These are phyloP conservation scores for Phyllosticta capitalensis DNA, from an alignment of 2,329 filamentous ascomycete species.

Conservation along the genomic window DNA sequence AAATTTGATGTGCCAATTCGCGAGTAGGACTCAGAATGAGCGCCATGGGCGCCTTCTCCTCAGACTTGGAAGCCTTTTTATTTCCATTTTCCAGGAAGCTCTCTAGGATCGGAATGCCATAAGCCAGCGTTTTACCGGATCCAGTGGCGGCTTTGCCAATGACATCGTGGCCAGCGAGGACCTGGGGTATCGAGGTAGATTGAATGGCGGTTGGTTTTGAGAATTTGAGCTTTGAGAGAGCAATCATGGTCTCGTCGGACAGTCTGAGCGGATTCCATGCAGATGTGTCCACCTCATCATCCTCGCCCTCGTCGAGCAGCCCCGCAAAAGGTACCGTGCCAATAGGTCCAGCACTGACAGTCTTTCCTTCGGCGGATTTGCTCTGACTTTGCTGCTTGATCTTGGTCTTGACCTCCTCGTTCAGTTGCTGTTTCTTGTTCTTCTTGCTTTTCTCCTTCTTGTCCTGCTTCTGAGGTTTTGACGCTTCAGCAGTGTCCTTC, in stretches of 20 bases:
- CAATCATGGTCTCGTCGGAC: conserved; percentile 59
- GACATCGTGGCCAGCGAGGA: conserved; percentile 76
- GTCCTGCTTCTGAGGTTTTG: conserved; percentile 18
- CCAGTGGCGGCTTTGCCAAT: conserved; percentile 95
- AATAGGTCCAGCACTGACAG: conserved; percentile 27
- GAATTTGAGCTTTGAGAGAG: conserved; percentile 73
- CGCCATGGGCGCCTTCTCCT: conserved; percentile 45
- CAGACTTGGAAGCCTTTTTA: conserved; percentile 19
- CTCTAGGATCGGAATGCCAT: conserved; percentile 87
- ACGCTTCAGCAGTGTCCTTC: conserved; percentile 1
- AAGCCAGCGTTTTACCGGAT: conserved; percentile 92
- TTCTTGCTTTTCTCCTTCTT: conserved; percentile 16
- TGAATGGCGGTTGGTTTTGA: conserved; percentile 76
- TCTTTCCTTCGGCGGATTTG: conserved; percentile 12
- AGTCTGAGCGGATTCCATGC: conserved; percentile 69
- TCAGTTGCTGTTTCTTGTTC: conserved; percentile 12
- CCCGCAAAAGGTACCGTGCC: conserved; percentile 45
- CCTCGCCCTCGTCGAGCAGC: conserved; percentile 42
- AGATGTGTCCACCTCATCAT: conserved; percentile 61
- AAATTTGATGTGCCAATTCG: conserved; percentile 87
- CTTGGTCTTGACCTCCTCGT: conserved; percentile 20
- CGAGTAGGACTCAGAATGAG: conserved; percentile 84
- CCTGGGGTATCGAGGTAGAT: conserved; percentile 65
- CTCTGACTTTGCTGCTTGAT: conserved; percentile 16
- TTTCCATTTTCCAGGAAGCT: conserved; percentile 49